Conservation (phyloP, 2,329 filamentous ascomycete genomes). For the Microcera coccophila region DNA sequence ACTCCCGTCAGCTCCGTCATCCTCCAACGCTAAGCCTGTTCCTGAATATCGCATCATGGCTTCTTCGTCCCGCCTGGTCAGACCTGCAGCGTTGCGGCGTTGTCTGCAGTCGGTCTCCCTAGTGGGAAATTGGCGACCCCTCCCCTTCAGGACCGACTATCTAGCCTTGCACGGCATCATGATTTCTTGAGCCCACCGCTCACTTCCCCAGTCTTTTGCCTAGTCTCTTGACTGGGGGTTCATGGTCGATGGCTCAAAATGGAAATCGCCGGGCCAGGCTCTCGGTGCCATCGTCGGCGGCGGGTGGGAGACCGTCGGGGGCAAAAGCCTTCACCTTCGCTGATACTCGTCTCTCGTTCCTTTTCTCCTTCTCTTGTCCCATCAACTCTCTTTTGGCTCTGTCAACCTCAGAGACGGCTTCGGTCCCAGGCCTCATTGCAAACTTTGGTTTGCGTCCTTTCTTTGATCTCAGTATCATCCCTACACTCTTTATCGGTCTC, state of each 20-base stretch:
- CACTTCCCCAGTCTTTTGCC: constrained; percentile 5
- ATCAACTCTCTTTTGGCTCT: constrained; percentile 22
- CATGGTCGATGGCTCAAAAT: constrained; percentile 14
- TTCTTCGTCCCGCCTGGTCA: constrained; percentile 7
- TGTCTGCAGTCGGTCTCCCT: constrained; percentile 5
- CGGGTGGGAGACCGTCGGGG: background rate
- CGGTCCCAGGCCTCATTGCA: constrained; percentile 31
- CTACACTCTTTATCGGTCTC: constrained; percentile 33
- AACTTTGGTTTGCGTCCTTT: constrained; percentile 39
- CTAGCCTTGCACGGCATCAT: background rate
- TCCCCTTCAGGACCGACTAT: background rate
- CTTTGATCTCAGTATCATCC: constrained; percentile 32
- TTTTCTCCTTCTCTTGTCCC: constrained; percentile 32
- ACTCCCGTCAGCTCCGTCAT: constrained; percentile 8
- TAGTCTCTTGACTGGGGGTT: constrained; percentile 7
- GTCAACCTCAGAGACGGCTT: constrained; percentile 27
- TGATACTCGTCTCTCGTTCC: constrained; percentile 6
- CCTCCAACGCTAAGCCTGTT: constrained; percentile 29
- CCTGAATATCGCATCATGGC: constrained; percentile 23
- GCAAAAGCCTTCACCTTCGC: constrained; percentile 6
- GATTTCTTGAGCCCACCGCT: background rate
- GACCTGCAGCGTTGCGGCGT: background rate
- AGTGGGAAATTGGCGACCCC: constrained; percentile 18
- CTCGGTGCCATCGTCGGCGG: constrained; percentile 7
- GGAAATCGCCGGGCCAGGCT: constrained; percentile 20